phyloP scores from a whole-genome alignment of 116 monocot species.

The Cymodocea nodosa region DNA sequence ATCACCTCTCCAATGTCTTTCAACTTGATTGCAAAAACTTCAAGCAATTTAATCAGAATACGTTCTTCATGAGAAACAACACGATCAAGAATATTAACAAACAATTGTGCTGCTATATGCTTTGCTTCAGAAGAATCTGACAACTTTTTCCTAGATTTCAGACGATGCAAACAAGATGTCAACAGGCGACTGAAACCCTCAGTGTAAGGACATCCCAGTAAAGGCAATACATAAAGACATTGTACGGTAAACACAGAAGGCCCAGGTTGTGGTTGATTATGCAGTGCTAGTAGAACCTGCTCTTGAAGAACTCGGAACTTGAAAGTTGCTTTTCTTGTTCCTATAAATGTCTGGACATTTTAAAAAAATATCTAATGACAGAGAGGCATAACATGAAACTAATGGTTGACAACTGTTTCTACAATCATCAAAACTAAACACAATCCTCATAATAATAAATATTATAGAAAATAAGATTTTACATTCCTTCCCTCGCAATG shows the following conservation, averaged over 20 bases:
- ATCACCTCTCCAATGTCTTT: constrained; percentile 53
- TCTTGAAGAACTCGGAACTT: constrained; percentile 81
- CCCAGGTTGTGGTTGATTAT: constrained; percentile 48
- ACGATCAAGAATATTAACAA: constrained; percentile 48
- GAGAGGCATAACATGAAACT: background rate
- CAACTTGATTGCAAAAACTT: constrained; percentile 60
- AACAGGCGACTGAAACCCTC: constrained; percentile 94
- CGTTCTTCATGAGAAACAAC: constrained; percentile 63
- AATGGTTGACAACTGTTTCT: background rate
- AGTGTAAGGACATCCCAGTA: constrained; percentile 56
- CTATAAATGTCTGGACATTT: constrained; percentile 16
- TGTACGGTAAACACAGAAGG: constrained; percentile 61
- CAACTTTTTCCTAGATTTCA: constrained; percentile 22
- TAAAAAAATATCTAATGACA: background rate
- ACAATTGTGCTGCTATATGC: constrained; percentile 36
- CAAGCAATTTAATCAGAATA: constrained; percentile 68
- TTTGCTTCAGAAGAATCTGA: constrained; percentile 51
- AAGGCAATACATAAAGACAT: constrained; percentile 71
- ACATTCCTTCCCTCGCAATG: too few relatives aligned
- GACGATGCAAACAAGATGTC: constrained; percentile 55
- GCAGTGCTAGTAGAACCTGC: constrained; percentile 40
- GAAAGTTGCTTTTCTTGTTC: constrained; percentile 69
- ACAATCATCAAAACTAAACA: background rate
- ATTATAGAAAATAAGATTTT: too few relatives aligned
- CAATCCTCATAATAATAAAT: constrained; percentile 1